Evolutionary conservation across 192 early-diverging fungal genomes (phyloP).

Genomic region (Gigaspora rosea): DNA sequence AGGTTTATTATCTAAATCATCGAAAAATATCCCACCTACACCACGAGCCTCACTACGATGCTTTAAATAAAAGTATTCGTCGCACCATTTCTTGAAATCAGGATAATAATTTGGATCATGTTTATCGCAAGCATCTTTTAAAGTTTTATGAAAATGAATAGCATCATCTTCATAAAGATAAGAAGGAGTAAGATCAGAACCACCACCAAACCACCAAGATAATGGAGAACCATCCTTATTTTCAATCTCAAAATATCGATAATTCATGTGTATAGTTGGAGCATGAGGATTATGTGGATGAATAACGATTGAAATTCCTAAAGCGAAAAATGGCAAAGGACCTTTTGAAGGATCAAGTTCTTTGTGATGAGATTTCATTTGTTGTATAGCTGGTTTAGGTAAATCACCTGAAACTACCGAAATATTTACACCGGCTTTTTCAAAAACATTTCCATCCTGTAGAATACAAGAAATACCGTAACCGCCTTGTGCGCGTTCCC

Average conservation of each 20-base stretch:
- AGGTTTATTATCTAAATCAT: slow-evolving; percentile 80
- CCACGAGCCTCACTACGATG: slow-evolving; percentile 92
- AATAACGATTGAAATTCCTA: slow-evolving; percentile 89
- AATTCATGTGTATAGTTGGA: slow-evolving; percentile 97
- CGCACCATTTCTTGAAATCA: slow-evolving; percentile 95
- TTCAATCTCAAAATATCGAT: slow-evolving; percentile 94
- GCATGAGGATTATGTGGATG: slow-evolving; percentile 95
- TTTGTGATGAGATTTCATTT: slow-evolving; percentile 88
- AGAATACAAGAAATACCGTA: slow-evolving; percentile 91
- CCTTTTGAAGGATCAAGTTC: slow-evolving; percentile 57
- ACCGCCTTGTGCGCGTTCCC: slow-evolving; percentile 91
- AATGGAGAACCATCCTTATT: slow-evolving; percentile 62
- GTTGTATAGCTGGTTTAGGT: slow-evolving; percentile 70
- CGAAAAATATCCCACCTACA: slow-evolving; percentile 98
- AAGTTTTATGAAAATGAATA: slow-evolving; percentile 86
- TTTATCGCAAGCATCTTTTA: slow-evolving; percentile 92
- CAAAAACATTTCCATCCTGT: slow-evolving; percentile 89
- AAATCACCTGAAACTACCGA: slow-evolving; percentile 86
- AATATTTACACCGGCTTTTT: slow-evolving; percentile 97
- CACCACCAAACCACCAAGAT: slow-evolving; percentile 96
- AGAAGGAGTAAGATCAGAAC: slow-evolving; percentile 90
- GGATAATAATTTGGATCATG: slow-evolving; percentile 84
- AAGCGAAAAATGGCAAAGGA: slow-evolving; percentile 80
- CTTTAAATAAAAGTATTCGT: slow-evolving; percentile 87
- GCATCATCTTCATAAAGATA: slow-evolving; percentile 93